phyloP scores from a whole-genome alignment of 2,329 filamentous ascomycete species.

The Claviceps digitariae region DNA sequence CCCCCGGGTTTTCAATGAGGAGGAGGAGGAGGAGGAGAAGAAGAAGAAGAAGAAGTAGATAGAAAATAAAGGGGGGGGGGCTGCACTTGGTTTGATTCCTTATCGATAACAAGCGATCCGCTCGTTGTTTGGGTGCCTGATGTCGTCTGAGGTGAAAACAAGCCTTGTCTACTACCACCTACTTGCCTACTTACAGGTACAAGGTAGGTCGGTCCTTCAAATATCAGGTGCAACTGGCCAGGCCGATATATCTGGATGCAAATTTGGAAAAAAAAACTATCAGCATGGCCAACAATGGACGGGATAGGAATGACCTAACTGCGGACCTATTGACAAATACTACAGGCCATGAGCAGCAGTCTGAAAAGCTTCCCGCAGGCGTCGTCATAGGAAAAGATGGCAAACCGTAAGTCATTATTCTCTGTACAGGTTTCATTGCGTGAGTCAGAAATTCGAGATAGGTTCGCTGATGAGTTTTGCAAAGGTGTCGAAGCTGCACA shows the following conservation, averaged over 20 bases:
- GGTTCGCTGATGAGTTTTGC: background rate
- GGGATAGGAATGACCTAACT: conserved; percentile 16
- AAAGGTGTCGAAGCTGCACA: conserved; percentile 21
- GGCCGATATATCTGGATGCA: background rate
- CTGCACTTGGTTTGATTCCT: background rate
- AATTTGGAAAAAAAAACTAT: background rate
- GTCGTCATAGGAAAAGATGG: conserved; percentile 67
- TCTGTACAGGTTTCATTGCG: background rate
- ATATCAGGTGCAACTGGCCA: background rate
- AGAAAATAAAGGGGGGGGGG: too few relatives aligned
- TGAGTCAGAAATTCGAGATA: background rate
- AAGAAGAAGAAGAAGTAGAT: too few relatives aligned
- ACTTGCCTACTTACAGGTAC: too few relatives aligned
- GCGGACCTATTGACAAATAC: conserved; percentile 9
- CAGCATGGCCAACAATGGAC: conserved; percentile 25
- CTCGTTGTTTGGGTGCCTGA: background rate
- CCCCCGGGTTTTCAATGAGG: too few relatives aligned
- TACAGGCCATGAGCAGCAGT: conserved; percentile 19
- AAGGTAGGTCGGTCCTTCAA: too few relatives aligned
- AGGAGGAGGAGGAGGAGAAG: too few relatives aligned
- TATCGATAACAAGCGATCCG: conserved; percentile 7
- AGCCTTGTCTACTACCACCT: too few relatives aligned
- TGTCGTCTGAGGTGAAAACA: too few relatives aligned
- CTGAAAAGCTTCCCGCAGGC: conserved; percentile 52
- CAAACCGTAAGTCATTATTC: conserved; percentile 54